Evolutionary conservation across 176 grass and related monocot species (phyloP), one percentile per base, ranked within the genome.

Genomic region (Raddia guianensis): DNA sequence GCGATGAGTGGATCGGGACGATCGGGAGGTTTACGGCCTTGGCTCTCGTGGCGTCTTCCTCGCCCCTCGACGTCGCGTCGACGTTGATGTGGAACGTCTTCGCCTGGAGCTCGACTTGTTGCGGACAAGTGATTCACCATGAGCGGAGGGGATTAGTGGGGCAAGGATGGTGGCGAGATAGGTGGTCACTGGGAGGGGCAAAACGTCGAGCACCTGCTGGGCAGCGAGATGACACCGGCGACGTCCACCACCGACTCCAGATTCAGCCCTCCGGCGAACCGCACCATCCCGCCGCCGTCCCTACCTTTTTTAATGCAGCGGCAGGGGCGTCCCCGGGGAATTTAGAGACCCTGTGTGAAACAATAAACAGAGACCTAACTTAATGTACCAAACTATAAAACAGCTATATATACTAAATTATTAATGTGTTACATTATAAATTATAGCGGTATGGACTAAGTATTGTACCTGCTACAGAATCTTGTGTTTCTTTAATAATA

Each of bases 231-330:
- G 35, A 88, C 83, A 48, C 90, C 90, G 66, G 87, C 87, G 16
- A 96, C 58, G 46, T 96, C 93, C 43, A 92, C 71, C 64, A 86
- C 82, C 5, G 93, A 96, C 80, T 96, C 93, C 58, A 87, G 87
- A 79, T 82, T 90, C 77, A 95, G 75, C 20, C 71, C 75, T 0
- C 85, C 87, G 37, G 87, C 90, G n/a, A 95, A 92, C 44, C 80
- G 85, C 69, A 85, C 90, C 87, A 90, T 84, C 46, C 79, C 82
- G 2, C 56, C 78, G 27, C 27, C 27, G 27, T 27, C 27, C 27
- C 27, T 1, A 27, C 27, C 27, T 27, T 27, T 1, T 27, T 0
- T 27, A 27, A n/a, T n/a, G n/a, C n/a, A n/a, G n/a, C n/a, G n/a
- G n/a, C n/a, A n/a, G n/a, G n/a, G n/a, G n/a, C n/a, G n/a, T n/a